Base-by-base conservation (phyloP, 176 grass and related monocot genomes). In the Otatea glauca region DNA sequence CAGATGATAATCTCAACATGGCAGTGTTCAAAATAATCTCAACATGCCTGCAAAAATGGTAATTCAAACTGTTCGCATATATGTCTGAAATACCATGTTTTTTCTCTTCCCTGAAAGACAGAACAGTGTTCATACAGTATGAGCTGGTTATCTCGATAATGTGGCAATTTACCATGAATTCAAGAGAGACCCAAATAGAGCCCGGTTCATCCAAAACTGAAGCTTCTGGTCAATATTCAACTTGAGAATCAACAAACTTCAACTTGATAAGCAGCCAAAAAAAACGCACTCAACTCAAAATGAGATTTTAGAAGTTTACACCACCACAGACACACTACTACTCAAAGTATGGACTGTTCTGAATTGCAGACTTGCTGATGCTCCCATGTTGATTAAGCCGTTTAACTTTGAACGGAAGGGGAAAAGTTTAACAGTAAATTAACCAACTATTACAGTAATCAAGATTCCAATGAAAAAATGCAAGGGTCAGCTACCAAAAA, bases 311-410 rank as follows among this genome's bases (percentile, higher is more conserved):
- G 15, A 38, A 13, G 11, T 44, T 3, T 70, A 23, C 12, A 39
- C 49, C 56, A 37, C 17, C n/a, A 41, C 1, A 23, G 1, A 50
- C 32, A 56, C 4, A 65, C 39, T 13, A 12, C 2, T 25, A 21
- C 23, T 85, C 63, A 34, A 45, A 59, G 11, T 47, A 11, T 35
- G 49, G 1, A 14, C 15, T 72, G 25, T 12, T 20, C 63, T 58
- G 35, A 66, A 38, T 85, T 32, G 9, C 49, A 81, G 21, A 6
- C 42, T 70, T 74, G 38, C 67, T 32, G n/a, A 71, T 61, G 39
- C 67, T 47, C 20, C 10, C 51, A 48, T 25, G 14, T 6, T 85
- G 50, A 27, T 55, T 44, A 13, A 16, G 35, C n/a, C n/a, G 34
- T 43, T 37, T 6, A 55, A 55, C 23, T 59, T 35, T 59, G 35